These are phyloP conservation scores for Aquilaria yunnanensis DNA, from an alignment of 345 rosid species.

Conservation along the genomic window DNA sequence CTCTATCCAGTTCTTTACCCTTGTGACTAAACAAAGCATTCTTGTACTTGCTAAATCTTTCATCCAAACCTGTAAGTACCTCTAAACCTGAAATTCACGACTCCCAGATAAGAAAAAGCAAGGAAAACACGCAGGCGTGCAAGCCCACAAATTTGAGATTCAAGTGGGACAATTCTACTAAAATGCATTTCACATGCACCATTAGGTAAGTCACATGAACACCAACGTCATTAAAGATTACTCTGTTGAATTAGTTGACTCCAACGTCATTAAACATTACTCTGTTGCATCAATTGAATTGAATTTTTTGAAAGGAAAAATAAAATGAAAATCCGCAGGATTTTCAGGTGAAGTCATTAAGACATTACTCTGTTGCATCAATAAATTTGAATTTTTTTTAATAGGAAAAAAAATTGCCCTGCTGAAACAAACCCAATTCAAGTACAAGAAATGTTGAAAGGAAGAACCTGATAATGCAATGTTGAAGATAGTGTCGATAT, in stretches of 20 bases:
- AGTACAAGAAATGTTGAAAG: constrained; percentile 4
- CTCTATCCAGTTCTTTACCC: constrained; percentile 79
- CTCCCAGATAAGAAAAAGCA: constrained; percentile 7
- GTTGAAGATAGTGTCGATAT: constrained; percentile 50
- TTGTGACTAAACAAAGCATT: constrained; percentile 67
- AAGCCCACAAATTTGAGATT: neutral
- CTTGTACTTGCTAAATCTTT: constrained; percentile 56
- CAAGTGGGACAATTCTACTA: neutral
- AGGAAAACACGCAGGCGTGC: neutral
- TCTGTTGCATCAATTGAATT: neutral
- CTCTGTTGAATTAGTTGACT: too few species aligned
- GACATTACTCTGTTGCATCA: too few species aligned
- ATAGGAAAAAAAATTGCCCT: neutral
- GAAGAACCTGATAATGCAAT: constrained; percentile 55
- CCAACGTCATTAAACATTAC: too few species aligned
- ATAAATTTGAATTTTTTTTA: neutral
- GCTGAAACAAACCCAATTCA: neutral
- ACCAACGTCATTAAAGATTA: too few species aligned
- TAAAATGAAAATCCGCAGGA: neutral
- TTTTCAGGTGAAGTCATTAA: too few species aligned
- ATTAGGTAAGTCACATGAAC: too few species aligned
- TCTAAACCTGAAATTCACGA: constrained; percentile 59
- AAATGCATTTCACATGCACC: neutral
- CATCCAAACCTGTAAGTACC: constrained; percentile 51
- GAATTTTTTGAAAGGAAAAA: neutral